Conservation (phyloP, 805 yeast genomes). For the Ogataea nonfermentans region DNA sequence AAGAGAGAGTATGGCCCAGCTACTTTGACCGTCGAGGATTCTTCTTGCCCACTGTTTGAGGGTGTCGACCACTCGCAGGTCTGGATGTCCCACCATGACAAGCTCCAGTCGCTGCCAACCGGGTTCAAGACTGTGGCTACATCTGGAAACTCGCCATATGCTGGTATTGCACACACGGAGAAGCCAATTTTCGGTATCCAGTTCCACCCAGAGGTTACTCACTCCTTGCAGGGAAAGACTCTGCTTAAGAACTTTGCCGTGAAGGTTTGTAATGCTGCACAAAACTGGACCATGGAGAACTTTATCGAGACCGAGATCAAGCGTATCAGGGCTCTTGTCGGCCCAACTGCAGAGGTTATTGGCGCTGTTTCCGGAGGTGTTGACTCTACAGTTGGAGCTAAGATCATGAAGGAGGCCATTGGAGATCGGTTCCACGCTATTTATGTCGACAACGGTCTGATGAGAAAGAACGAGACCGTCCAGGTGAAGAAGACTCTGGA, state of each 20-base stretch:
- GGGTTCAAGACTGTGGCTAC: constrained; percentile 89
- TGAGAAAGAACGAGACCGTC: constrained; percentile 91
- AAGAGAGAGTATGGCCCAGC: constrained; percentile 99
- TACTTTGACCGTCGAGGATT: constrained; percentile 76
- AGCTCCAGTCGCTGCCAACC: constrained; percentile 82
- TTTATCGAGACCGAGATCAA: constrained; percentile 95
- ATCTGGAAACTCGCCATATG: constrained; percentile 91
- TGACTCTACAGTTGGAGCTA: constrained; percentile 98
- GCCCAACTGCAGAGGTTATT: constrained; percentile 97
- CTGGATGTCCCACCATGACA: constrained; percentile 99
- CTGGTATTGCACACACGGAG: constrained; percentile 79
- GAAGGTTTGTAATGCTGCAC: constrained; percentile 77
- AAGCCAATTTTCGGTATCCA: constrained; percentile 89
- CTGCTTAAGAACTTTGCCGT: constrained; percentile 91
- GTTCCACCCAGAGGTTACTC: constrained; percentile 99
- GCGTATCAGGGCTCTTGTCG: constrained; percentile 87
- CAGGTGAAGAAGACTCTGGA: constrained; percentile 85
- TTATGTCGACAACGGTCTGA: constrained; percentile 95
- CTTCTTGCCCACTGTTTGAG: constrained; percentile 67
- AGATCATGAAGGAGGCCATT: constrained; percentile 95
- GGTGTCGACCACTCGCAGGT: constrained; percentile 94
- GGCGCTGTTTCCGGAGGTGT: constrained; percentile 99
- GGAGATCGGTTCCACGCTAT: constrained; percentile 99
- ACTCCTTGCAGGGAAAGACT: constrained; percentile 85
- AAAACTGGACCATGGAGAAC: constrained; percentile 98